Evolutionary conservation across 2,329 filamentous ascomycete species (phyloP), one percentile per base, ranked within the genome.

Genomic region (Sporothrix brasiliensis): DNA sequence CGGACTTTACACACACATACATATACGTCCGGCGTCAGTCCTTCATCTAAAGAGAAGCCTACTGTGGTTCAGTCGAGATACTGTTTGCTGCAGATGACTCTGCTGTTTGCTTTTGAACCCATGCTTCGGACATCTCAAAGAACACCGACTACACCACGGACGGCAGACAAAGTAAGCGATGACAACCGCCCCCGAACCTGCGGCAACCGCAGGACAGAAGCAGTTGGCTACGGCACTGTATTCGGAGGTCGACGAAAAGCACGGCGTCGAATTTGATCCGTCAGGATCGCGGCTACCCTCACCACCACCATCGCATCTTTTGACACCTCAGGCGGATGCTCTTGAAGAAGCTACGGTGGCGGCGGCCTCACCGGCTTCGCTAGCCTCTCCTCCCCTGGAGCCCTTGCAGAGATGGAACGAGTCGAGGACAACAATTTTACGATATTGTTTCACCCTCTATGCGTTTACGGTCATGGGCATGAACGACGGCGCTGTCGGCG

Each of bases 401-500:
- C 41, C 14, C 4, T 75, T 81, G 19, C 85, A 90, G 75, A 80
- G 78, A 78, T 92, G 90, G 91, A 91, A 91, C 75, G 79, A 80
- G n/a, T 85, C 89, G 0, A 77, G 79, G 10, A 81, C 82, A 54
- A 92, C 90, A 76, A 79, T 86, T 4, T 88, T 81, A 74, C 85
- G 89, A 52, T 86, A 87, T 60, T 78, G 86, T 49, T 83, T 86
- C 0, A 85, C 87, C 3, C 87, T 89, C 74, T 87, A 86, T 78
- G 84, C 85, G 5, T 88, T 92, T 73, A 80, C 89, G 24, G 81
- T 91, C 44, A 86, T 91, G 81, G 90, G 90, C 7, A 85, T 89
- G 80, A 91, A 90, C 75, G 90, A 92, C 79, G 89, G 86, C 11
- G 86, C 86, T 30, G 83, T 88, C 58, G 89, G 89, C 54, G 87